Evolutionary conservation across 352 stramenopile species (phyloP).

Genomic region (Pythium sp.): DNA sequence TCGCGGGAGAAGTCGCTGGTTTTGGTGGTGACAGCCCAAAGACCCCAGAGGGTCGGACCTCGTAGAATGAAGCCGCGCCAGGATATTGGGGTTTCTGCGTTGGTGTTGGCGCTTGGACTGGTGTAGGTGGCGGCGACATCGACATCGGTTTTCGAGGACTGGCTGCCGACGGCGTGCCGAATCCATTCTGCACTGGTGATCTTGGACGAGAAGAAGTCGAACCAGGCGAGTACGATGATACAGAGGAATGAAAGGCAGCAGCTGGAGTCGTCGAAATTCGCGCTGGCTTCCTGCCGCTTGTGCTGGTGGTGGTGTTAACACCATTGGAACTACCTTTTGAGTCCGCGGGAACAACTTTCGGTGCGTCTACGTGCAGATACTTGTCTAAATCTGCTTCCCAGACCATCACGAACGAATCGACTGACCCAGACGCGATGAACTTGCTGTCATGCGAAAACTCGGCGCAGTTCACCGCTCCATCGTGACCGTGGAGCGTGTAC

Average conservation of each 20-base stretch:
- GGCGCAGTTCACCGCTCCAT: slow-evolving; percentile 58
- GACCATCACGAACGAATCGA: slow-evolving; percentile 82
- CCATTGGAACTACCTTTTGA: not conserved
- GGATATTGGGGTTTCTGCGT: slow-evolving; percentile 41
- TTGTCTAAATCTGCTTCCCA: slow-evolving; percentile 85
- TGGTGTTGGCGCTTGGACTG: slow-evolving; percentile 32
- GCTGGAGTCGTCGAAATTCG: slow-evolving; percentile 6
- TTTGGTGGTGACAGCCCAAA: not conserved
- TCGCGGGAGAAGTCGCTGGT: not conserved
- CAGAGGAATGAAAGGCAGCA: not conserved
- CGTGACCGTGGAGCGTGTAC: slow-evolving; percentile 91
- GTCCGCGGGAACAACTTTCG: slow-evolving; percentile 18
- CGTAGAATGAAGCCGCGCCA: slow-evolving; percentile 33
- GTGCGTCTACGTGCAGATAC: slow-evolving; percentile 51
- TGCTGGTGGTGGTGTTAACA: slow-evolving; percentile 6
- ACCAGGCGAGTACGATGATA: not conserved
- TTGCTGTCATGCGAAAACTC: slow-evolving; percentile 72
- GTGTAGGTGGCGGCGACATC: slow-evolving; percentile 32
- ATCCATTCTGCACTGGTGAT: slow-evolving; percentile 3
- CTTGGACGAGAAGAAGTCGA: not conserved
- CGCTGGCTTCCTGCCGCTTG: slow-evolving; percentile 1
- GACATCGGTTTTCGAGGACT: slow-evolving; percentile 6
- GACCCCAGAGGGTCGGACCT: slow-evolving; percentile 18
- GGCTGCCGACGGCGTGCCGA: not conserved
- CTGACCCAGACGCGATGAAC: slow-evolving; percentile 63